Evolutionary conservation across 2,329 filamentous ascomycete species (phyloP), one percentile per base, ranked within the genome.

Genomic region (Neofusicoccum cordaticola): DNA sequence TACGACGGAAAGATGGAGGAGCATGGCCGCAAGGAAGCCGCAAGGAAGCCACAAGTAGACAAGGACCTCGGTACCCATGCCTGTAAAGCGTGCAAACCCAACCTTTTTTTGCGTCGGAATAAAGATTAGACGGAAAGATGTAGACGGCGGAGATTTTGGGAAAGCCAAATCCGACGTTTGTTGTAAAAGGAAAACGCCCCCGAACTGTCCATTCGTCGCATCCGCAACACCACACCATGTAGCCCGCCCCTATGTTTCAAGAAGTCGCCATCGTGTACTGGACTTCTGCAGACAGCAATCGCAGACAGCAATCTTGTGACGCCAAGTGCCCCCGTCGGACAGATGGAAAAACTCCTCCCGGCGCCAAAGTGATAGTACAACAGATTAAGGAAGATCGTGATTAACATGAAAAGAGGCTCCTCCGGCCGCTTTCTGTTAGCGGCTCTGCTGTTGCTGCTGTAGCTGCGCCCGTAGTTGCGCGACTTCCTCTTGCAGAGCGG

Each of bases 401-500:
- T 48, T 63, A 62, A 64, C 60, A 63, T 63, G 50, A 48, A 66
- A 19, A 48, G 50, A 60, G 17, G 35, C n/a, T 64, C 58, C 15
- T 52, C 48, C 19, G 34, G 41, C 63, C 63, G 13, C 27, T 41
- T 35, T 34, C n/a, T 51, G 22, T 45, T 60, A 57, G 61, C 61
- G 61, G 51, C 51, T 47, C 62, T 56, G 62, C 41, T 64, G 62
- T 35, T 66, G 64, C 37, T 58, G 50, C 35, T 56, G 52, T 44
- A 64, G 35, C 39, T 67, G 64, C 37, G 52, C 48, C 34, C 57
- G 51, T 45, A 66, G 45, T 41, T 56, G 56, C 69, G 69, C 75
- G 41, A 83, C 74, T 67, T 83, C 81, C 51, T 78, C 78, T 66
- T 81, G 77, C 69, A 83, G 66, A 8, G 75, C 73, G 8, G 73